Evolutionary conservation across 768 basidiomycete genomes (phyloP).

Genomic region (Leccinum longicurvipes): DNA sequence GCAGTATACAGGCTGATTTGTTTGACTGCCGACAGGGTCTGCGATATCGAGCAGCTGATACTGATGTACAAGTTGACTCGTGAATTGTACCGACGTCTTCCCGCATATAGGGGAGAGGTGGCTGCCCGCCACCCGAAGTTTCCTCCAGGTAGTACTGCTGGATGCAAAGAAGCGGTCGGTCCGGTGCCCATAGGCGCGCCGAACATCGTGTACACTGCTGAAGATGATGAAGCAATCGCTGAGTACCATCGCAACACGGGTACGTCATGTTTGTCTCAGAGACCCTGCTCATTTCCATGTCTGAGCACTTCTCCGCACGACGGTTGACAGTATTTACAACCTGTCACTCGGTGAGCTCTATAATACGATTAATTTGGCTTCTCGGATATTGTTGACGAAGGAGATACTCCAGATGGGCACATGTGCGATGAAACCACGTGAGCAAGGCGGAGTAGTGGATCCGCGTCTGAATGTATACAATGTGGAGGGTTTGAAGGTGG

Average conservation of each 20-base stretch:
- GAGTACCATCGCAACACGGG: background rate
- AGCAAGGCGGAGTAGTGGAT: constrained; percentile 10
- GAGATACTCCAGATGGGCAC: constrained; percentile 34
- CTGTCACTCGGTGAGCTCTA: background rate
- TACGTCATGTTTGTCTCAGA: background rate
- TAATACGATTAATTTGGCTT: background rate
- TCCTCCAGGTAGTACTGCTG: constrained; percentile 25
- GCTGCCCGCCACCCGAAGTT: constrained; percentile 29
- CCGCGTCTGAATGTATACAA: constrained; percentile 13
- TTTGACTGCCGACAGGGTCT: constrained; percentile 10
- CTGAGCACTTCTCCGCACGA: background rate
- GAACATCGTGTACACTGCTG: background rate
- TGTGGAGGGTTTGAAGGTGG: constrained; percentile 9
- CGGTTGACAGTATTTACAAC: background rate
- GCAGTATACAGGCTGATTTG: background rate
- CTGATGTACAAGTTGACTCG: constrained; percentile 55
- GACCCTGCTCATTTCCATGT: background rate
- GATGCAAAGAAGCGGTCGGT: constrained; percentile 11
- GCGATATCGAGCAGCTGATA: constrained; percentile 44
- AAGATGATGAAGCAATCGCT: background rate
- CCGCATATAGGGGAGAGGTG: constrained; percentile 23
- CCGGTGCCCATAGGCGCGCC: constrained; percentile 12
- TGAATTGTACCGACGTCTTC: constrained; percentile 55
- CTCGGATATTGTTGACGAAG: background rate
- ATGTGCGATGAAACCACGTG: constrained; percentile 55